These are phyloP conservation scores for Lipomyces chichibuensis DNA, from an alignment of 805 yeast genomes.

Conservation along the genomic window DNA sequence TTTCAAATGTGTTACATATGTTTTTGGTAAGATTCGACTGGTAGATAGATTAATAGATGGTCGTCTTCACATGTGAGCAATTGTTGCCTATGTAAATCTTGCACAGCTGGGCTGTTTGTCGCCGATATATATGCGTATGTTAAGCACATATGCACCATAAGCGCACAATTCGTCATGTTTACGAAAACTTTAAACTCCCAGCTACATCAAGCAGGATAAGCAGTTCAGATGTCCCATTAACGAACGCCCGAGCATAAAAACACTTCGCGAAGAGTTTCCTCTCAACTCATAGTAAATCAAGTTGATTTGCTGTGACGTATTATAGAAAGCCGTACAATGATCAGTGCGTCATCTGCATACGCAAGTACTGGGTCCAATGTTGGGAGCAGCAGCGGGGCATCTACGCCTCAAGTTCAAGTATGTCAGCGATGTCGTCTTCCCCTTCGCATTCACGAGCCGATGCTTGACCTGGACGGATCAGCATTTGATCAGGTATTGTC, in stretches of 20 bases:
- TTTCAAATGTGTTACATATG: too few relatives aligned
- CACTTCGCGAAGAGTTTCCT: neutral
- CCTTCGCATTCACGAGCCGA: slow-evolving; percentile 28
- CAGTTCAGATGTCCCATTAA: too few relatives aligned
- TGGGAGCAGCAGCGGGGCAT: slow-evolving; percentile 4
- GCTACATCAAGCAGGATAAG: too few relatives aligned
- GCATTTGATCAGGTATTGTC: slow-evolving; percentile 26
- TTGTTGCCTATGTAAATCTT: too few relatives aligned
- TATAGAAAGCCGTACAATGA: neutral
- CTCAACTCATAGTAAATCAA: neutral
- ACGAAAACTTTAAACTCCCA: neutral
- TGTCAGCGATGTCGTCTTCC: slow-evolving; percentile 37
- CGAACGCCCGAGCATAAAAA: too few relatives aligned
- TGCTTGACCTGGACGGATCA: slow-evolving; percentile 17
- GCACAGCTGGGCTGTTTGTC: too few relatives aligned
- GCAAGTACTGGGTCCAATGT: slow-evolving; percentile 1
- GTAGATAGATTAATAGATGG: too few relatives aligned
- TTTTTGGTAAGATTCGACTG: too few relatives aligned
- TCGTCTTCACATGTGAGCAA: too few relatives aligned
- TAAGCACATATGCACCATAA: neutral
- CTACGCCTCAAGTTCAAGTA: slow-evolving; percentile 7
- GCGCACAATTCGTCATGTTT: neutral
- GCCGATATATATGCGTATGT: neutral
- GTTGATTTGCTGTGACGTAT: neutral
- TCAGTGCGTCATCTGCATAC: slow-evolving; percentile 9